Evolutionary conservation across 768 basidiomycete species (phyloP), one percentile per base, ranked within the genome.

Genomic region (Leccinum rimulosum): DNA sequence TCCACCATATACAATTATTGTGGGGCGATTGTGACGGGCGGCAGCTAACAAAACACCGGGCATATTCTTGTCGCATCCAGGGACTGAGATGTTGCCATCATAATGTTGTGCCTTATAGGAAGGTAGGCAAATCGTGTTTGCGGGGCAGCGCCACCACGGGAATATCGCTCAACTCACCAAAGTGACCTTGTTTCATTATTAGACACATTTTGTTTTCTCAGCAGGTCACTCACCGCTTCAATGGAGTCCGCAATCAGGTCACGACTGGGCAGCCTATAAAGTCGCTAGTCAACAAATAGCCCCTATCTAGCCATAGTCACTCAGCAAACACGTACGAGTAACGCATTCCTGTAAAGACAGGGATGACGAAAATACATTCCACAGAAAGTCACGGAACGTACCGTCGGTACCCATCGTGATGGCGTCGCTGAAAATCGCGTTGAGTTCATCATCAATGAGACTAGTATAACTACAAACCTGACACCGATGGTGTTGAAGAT

Each of bases 21-120:
- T 93, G 2, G 93, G 93, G 6, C 92, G 83, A 68, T 95, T 94
- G 75, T 93, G 88, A 54, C 93, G 85, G 40, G 79, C 88, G 1
- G 92, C 92, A 15, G 93, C 93, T 69, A 95, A 91, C 57, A 93
- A 79, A 68, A 88, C 90, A 17, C 91, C 93, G 9, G 92, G 92
- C 93, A 94, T 93, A 69, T 94, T 94, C 77, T 94, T 94, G 74
- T 94, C 92, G 64, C 92, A 94, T 57, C 92, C 91, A 17, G 93
- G 93, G 55, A 93, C 81, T 6, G 89, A 84, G 64, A 94, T 91
- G 66, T 93, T 92, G 12, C 84, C 92, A 61, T 95, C 93, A 65
- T 94, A 93, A 67, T 92, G 85, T 77, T 94, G 92, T 22, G 91
- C 90, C 90, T 51, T 50, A 30, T 89, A 56, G 31, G 38, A 54